Percentiles rank a stretch among this genome's conserved stretches.
These are phyloP conservation scores for Tuber magnatum DNA, from an alignment of 495 filamentous ascomycete genomes.

Conservation along the genomic window DNA sequence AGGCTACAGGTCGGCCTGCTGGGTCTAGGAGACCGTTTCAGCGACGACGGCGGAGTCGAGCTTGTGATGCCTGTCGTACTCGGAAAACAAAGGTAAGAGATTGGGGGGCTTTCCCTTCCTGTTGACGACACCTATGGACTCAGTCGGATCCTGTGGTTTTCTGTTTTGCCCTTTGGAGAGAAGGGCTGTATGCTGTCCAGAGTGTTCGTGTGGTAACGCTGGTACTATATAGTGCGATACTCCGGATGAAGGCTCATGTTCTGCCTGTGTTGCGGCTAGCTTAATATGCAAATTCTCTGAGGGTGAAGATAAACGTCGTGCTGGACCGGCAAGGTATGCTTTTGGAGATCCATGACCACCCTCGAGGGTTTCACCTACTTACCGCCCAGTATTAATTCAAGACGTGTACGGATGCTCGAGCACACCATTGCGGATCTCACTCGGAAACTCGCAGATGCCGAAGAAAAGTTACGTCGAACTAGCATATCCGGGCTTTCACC, in stretches of 20 bases:
- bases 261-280: slow-evolving; percentile 37
- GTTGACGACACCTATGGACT: not conserved
- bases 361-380: not conserved
- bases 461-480: slow-evolving; percentile 17
- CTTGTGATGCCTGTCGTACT: slow-evolving; percentile 40
- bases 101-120: not conserved
- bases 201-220: not conserved
- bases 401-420: slow-evolving; percentile 35
- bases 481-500: slow-evolving; percentile 10
- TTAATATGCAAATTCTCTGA: slow-evolving; percentile 40
- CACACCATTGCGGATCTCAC: slow-evolving; percentile 32
- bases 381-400: slow-evolving; percentile 9
- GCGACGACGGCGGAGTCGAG: slow-evolving; percentile 38
- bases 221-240: slow-evolving; percentile 35
- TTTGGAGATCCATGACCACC: not conserved
- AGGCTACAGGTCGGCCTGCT: slow-evolving; percentile 31
- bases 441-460: slow-evolving; percentile 31
- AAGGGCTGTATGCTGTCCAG: not conserved
- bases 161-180: not conserved
- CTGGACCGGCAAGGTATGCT: slow-evolving; percentile 38
- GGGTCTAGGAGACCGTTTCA: slow-evolving; percentile 39
- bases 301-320: slow-evolving; percentile 38
- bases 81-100: slow-evolving; percentile 38
- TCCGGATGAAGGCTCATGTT: slow-evolving; percentile 38
- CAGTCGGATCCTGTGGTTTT: slow-evolving; percentile 4